Base-by-base conservation (phyloP, 2,329 filamentous ascomycete species). In the Incumbomyces delicatus region DNA sequence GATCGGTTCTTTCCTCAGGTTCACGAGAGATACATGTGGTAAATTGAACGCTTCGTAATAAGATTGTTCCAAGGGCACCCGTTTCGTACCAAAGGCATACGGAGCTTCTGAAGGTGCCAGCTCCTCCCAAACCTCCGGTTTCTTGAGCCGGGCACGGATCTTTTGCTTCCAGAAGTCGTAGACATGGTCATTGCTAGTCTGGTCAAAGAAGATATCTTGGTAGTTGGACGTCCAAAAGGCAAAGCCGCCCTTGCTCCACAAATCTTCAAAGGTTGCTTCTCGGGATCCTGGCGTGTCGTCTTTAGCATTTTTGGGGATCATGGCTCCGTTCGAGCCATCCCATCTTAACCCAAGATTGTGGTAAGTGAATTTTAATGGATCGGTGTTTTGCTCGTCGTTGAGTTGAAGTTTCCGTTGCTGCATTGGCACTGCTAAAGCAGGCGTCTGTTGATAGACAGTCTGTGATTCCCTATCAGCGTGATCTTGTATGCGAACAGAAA, bases 81-180 rank as follows among this genome's bases (percentile, higher is more conserved):
- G 65, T 61, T 76, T 79, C 34, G 68, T 62, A 8, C 73, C 76
- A 53, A 76, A 80, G 18, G 63, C 69, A 46, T 78, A 72, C 1
- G 69, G 75, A 62, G 67, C 70, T 43, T 72, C 57, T 6, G 64
- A 51, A 0, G 77, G 77, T 0, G 75, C 75, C 5, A 80, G 63
- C 2, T 78, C 49, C 13, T 78, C 71, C 18, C 68, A 61, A 48
- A 68, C 66, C 17, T 58, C 60, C 0, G 73, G 66, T 45, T 80
- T 71, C 0, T 65, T 60, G 33, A 80, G 68, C 2, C 76, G 67
- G 8, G 60, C 63, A 0, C 73, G 66, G 0, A 68, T 68, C 58
- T 76, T 77, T 49, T 66, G 64, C 1, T 63, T 63, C 71, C 76
- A 79, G 56, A 77, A 78, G 3, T 70, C 61, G 53, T 78, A 79